Evolutionary conservation across 73 alveolate genomes (phyloP), one percentile per base, ranked within the genome.

Genomic region (Paramecium biaurelia): DNA sequence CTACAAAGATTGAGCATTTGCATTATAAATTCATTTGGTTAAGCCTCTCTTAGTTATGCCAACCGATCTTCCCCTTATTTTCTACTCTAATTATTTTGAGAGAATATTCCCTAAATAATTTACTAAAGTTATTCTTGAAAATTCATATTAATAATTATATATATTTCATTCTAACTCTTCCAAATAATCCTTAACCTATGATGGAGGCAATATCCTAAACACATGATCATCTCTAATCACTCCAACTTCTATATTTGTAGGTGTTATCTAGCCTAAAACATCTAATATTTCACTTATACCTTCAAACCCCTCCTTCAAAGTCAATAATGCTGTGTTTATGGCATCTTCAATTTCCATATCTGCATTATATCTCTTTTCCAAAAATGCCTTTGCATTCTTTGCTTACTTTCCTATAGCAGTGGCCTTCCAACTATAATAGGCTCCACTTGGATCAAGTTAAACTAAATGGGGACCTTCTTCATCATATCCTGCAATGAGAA

Each of bases 361-460:
- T 57, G 94, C 98, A 63, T 93, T 90, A 89, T 92, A 97, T 85
- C 99, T 93, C 95, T 96, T 97, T 82, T 97, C 99, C 32, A 97
- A 95, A 95, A 96, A 96, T 49, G 96, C 92, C 85, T 96, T 97
- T 7, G 99, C 98, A 92, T 96, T 95, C 63, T 92, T 86, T 37
- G 95, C 95, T 67, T 96, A 92, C 95, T 97, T 97, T 18, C 99
- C 99, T 9, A 97, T 47, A 7, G 99, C 99, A 32, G 99, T 96
- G 10, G 99, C 99, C 92, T 97, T 97, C 97, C 98, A 97, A 59
- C 96, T 63, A 86, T 93, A 96, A 96, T 84, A 97, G 26, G 99
- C 98, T 35, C 99, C 99, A 5, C 98, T 94, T 30, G 99, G 99
- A 58, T 97, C 99, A 26, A 97, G 92, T 85, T 97, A 93, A 95